Base-by-base conservation (phyloP, 805 yeast species). In the Saccharomycopsis microspora region DNA sequence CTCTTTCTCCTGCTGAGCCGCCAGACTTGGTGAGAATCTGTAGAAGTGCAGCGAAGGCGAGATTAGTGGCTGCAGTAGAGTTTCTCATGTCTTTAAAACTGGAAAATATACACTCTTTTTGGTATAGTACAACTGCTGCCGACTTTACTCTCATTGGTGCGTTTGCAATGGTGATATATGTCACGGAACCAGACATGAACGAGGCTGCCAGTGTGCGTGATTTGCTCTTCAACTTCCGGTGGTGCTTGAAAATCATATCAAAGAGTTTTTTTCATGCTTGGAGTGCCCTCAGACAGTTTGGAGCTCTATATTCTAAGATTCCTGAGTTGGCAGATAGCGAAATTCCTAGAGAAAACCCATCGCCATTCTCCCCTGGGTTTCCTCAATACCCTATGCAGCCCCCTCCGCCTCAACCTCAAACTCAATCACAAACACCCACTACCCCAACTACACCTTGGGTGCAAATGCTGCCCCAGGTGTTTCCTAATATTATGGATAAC, bases 41-140 rank as follows among this genome's bases (percentile, higher is more conserved):
- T 60, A 72, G 96, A 40, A 70, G 81, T 32, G 96, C 96, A 0
- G 97, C 96, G 1, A 78, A 74, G 49, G 82, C 94, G 1, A 69
- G 97, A 58, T 68, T 89, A 11, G 64, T 76, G 5, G 95, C 96
- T 0, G 85, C 96, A 0, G 76, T 85, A 51, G 93, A 84, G 46
- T 84, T 86, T 61, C 80, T 85, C 6, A 67, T 81, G 44, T 82
- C 78, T 51, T 69, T 89, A 60, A 81, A 80, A 55, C 81, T 83
- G 6, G 95, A 87, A 55, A 95, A 87, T 58, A 71, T 86, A 43
- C 89, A 81, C 59, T 78, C 95, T 7, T 88, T 87, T 61, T 89
- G 96, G 96, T 93, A 85, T 63, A 76, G 88, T 1, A 77, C 88
- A 1, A 76, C 95, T 0, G 72, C 93, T 0, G 72, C 83, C 9